Conservation (phyloP, 1,284 basidiomycete genomes). For the Boletus albobrunnescens region DNA sequence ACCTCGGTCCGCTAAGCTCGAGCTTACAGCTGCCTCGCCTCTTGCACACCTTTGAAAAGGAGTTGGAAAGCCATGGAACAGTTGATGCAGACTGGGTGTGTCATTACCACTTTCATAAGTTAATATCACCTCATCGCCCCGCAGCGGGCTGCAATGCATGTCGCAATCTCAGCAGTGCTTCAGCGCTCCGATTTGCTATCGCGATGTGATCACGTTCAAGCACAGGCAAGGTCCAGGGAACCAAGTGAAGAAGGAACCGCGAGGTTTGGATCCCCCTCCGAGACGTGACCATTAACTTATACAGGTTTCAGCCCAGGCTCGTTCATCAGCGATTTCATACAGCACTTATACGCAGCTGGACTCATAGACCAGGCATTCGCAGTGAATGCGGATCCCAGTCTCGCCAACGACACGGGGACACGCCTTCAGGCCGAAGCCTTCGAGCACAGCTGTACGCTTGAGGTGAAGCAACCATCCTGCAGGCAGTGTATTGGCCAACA, state of each 20-base stretch:
- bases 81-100: conserved; percentile 56
- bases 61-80: conserved; percentile 48
- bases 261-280: conserved; percentile 13
- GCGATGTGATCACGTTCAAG: conserved; percentile 43
- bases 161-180: conserved; percentile 47
- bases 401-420: conserved; percentile 45
- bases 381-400: conserved; percentile 46
- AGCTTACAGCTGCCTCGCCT: conserved; percentile 55
- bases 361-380: conserved; percentile 54
- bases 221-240: conserved; percentile 23
- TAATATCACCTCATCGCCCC: conserved; percentile 12
- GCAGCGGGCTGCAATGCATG: conserved; percentile 55
- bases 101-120: conserved; percentile 4
- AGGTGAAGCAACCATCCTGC: conserved; percentile 35
- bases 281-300: conserved; percentile 6
- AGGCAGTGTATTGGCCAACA: not conserved
- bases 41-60: conserved; percentile 50
- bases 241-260: conserved; percentile 21
- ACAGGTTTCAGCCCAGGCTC: conserved; percentile 37
- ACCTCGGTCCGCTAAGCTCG: not conserved
- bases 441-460: conserved; percentile 51
- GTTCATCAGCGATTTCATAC: conserved; percentile 56
- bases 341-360: conserved; percentile 49
- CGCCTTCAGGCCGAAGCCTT: conserved; percentile 54
- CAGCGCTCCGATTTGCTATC: conserved; percentile 50